A percentile compares a stretch with the other conserved stretches of the same genome.
These are phyloP conservation scores for Yamadazyma insecticola DNA, from an alignment of 805 yeast genomes.

Conservation along the genomic window DNA sequence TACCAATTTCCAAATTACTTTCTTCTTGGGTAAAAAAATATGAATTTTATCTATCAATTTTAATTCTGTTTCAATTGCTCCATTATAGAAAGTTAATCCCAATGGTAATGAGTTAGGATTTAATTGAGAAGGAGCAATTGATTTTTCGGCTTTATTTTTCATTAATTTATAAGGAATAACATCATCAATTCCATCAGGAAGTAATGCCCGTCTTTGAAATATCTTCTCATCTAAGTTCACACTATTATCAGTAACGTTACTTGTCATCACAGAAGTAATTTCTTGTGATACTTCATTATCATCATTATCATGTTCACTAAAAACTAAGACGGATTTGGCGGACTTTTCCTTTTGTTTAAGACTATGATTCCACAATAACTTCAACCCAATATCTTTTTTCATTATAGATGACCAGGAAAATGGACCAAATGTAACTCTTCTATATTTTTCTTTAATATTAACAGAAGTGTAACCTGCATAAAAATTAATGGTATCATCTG, in stretches of 20 bases:
- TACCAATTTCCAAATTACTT: constrained; percentile 37
- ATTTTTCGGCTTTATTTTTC: constrained; percentile 13
- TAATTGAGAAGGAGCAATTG: constrained; percentile 9
- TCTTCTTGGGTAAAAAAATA: constrained; percentile 33
- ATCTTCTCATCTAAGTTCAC: constrained; percentile 16
- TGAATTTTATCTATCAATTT: constrained; percentile 30
- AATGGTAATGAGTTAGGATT: constrained; percentile 18
- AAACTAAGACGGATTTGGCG: constrained; percentile 20
- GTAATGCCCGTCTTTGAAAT: constrained; percentile 27
- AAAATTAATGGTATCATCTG: constrained; percentile 30
- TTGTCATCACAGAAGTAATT: constrained; percentile 16
- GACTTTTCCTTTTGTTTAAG: constrained; percentile 14
- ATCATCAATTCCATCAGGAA: constrained; percentile 31
- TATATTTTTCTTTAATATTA: constrained; percentile 19
- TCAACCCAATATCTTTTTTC: constrained; percentile 29
- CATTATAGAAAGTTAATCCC: constrained; percentile 32
- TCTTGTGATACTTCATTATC: constrained; percentile 19
- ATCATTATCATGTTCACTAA: constrained; percentile 11
- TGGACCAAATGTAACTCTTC: constrained; percentile 35
- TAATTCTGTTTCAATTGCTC: constrained; percentile 23
- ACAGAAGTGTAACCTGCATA: constrained; percentile 30
- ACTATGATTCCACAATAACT: constrained; percentile 30
- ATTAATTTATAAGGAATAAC: constrained; percentile 24
- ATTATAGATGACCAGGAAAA: constrained; percentile 34
- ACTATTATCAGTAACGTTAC: constrained; percentile 5